These are phyloP conservation scores for Phaseolus coccineus DNA, from an alignment of 331 rosid species.

Conservation along the genomic window DNA sequence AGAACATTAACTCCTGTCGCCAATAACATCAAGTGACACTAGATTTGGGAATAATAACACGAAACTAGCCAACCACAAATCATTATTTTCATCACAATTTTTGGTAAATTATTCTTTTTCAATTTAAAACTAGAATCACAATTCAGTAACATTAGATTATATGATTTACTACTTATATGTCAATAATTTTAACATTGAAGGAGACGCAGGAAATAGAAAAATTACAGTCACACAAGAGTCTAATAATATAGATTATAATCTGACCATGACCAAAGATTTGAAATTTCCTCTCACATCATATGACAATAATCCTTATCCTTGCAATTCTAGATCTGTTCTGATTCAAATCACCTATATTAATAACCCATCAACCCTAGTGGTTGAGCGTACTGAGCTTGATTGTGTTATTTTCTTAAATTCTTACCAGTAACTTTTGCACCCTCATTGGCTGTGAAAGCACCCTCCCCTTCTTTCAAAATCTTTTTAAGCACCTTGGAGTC, in stretches of 20 bases:
- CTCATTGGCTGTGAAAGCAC: constrained; percentile 62
- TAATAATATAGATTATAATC: background rate
- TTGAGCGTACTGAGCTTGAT: constrained; percentile 3
- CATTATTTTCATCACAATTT: constrained; percentile 12
- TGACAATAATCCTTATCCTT: background rate
- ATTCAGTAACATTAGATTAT: background rate
- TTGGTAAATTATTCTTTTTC: constrained; percentile 1
- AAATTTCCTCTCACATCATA: constrained; percentile 3
- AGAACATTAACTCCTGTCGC: background rate
- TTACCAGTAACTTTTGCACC: constrained; percentile 67
- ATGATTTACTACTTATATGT: constrained; percentile 5
- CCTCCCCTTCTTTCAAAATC: constrained; percentile 71
- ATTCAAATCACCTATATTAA: constrained; percentile 20
- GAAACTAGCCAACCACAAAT: background rate
- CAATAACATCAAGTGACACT: constrained; percentile 20
- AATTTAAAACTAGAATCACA: constrained; percentile 3
- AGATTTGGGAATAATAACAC: constrained; percentile 17
- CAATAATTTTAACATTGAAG: constrained; percentile 7
- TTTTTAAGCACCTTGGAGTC: constrained; percentile 73
- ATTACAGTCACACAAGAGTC: background rate
- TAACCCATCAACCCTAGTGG: constrained; percentile 10
- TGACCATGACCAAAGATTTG: background rate
- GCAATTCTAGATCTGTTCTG: constrained; percentile 9
- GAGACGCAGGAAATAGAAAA: constrained; percentile 14
- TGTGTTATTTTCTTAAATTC: constrained; percentile 42